These are phyloP conservation scores for Anthostomella pinea DNA, from an alignment of 2,329 filamentous ascomycete species.

Conservation along the genomic window DNA sequence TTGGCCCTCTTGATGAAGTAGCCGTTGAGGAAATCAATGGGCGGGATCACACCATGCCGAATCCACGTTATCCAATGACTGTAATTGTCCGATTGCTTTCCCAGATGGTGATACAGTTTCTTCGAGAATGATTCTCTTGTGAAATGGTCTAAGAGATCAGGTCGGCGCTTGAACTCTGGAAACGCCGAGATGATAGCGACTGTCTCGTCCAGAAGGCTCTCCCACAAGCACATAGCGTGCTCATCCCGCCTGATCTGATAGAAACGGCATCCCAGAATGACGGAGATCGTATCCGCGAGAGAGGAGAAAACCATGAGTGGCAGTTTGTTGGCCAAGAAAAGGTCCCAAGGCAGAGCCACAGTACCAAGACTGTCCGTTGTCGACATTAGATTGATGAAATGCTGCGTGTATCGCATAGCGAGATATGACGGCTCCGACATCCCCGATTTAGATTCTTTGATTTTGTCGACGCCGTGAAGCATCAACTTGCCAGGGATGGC, in stretches of 20 bases:
- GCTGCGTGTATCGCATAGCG: slow-evolving; percentile 34
- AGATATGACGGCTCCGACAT: slow-evolving; percentile 20
- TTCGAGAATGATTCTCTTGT: slow-evolving; percentile 62
- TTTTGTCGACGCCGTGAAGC: slow-evolving; percentile 14
- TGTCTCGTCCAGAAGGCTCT: slow-evolving; percentile 72
- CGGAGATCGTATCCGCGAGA: slow-evolving; percentile 78
- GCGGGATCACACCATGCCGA: slow-evolving; percentile 59
- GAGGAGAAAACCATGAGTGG: slow-evolving; percentile 74
- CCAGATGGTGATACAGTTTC: slow-evolving; percentile 52
- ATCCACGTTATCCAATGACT: slow-evolving; percentile 70
- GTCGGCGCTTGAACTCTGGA: slow-evolving; percentile 67
- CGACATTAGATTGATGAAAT: slow-evolving; percentile 63
- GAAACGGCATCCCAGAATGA: slow-evolving; percentile 74
- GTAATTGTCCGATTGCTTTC: slow-evolving; percentile 53
- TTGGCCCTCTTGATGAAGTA: slow-evolving; percentile 76
- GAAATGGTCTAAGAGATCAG: slow-evolving; percentile 54
- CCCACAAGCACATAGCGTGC: slow-evolving; percentile 62
- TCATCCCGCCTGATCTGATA: slow-evolving; percentile 67
- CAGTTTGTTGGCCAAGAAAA: slow-evolving; percentile 71
- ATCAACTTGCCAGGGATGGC: slow-evolving; percentile 27
- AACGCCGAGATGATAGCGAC: slow-evolving; percentile 66
- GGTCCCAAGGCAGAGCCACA: slow-evolving; percentile 53
- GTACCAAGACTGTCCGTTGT: slow-evolving; percentile 61
- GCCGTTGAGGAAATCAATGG: slow-evolving; percentile 83
- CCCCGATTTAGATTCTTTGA: slow-evolving; percentile 6